Base-by-base conservation (phyloP, 148 eudicot species). In the Spergularia bocconei region DNA sequence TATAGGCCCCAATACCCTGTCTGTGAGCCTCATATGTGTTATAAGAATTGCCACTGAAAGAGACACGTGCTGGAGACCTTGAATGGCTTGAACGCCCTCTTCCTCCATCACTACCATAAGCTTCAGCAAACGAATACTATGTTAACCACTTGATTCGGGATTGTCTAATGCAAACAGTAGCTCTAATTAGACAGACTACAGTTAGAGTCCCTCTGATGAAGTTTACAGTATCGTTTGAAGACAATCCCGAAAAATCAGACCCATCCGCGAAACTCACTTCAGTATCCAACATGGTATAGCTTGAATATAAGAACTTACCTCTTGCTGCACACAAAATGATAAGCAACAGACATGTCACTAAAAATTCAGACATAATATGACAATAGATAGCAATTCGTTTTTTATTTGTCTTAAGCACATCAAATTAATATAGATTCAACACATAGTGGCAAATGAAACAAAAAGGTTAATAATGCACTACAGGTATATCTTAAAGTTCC, bases 271-370 rank as follows among this genome's bases (percentile, higher is more conserved):
- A 81, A 87, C 76, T 84, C 82, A 87, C 95, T 88, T 91, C 97
- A 84, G 83, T 88, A 85, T 83, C 97, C 86, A 87, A 91, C 91
- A 83, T 81, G 84, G 86, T 82, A 87, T 85, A 75, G 84, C 96
- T 84, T 89, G 93, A 86, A 85, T 79, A 81, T 84, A 91, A 92
- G 85, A 91, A 96, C 99, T 96, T 96, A 96, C 99, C 99, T 96
- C 89, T 88, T 63, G 97, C 99, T 92, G 99, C 99, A 89, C 79
- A 80, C 77, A 87, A 86, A 80, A 85, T 51, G 67, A 87, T 83
- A 84, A 83, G 80, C 78, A 90, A 84, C 80, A 85, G 83, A 75
- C 79, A 75, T 44, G 79, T 92, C 76, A 87, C 72, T 66, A 75
- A 16, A 52, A 70, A n/a, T 19, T 38, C 57, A 78, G 17, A 60